These are phyloP conservation scores for Nidularia pulvinata DNA, from an alignment of 768 basidiomycete genomes.

Conservation along the genomic window DNA sequence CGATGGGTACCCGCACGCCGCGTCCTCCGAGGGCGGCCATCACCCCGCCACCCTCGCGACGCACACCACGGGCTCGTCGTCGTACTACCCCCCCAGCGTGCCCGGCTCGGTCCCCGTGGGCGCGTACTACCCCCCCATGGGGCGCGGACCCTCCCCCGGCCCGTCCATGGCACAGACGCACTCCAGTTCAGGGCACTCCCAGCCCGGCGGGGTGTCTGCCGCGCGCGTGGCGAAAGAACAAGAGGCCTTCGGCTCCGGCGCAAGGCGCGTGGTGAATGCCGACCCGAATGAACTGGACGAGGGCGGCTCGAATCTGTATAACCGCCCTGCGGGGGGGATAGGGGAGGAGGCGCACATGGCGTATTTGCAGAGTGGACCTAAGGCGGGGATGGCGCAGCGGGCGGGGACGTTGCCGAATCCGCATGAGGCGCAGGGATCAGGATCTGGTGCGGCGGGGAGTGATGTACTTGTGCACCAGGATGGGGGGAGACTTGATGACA, in stretches of 20 bases:
- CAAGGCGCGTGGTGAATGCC: not conserved
- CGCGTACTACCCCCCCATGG: not conserved
- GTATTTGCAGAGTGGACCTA: not conserved
- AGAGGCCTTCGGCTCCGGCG: not conserved
- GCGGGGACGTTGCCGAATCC: not conserved
- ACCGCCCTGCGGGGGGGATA: not conserved
- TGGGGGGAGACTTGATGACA: not conserved
- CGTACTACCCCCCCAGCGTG: not conserved
- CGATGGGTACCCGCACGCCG: not conserved
- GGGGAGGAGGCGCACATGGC: not conserved
- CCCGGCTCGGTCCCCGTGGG: not conserved
- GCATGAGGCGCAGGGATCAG: not conserved
- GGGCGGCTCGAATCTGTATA: not conserved
- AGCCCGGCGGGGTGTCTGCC: not conserved
- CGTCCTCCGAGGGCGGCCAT: not conserved
- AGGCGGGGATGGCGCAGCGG: not conserved
- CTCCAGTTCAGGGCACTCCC: not conserved
- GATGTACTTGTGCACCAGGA: conserved; percentile 3
- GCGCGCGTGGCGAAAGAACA: not conserved
- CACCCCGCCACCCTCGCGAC: not conserved
- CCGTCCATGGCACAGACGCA: not conserved
- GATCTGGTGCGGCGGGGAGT: not conserved
- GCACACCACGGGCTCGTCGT: not conserved
- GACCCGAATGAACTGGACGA: not conserved
- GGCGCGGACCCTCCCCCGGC: not conserved